A percentile compares a stretch with the other conserved stretches of the same genome.
Conservation (phyloP, 2,329 filamentous ascomycete species). For the Aspergillus viridinutans region DNA sequence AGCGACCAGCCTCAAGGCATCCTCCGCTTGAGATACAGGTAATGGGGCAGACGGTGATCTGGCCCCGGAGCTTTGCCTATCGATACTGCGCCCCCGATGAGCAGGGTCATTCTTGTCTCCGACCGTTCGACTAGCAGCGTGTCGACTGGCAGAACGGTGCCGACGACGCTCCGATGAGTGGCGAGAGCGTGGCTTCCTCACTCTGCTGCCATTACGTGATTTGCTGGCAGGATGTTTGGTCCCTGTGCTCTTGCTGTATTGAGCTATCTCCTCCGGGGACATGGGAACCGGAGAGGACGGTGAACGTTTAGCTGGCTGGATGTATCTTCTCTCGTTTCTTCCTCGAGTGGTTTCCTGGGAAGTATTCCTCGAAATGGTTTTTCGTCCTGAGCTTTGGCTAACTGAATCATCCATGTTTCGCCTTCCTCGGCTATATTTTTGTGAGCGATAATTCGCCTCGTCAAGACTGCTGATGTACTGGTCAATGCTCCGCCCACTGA, state of each 20-base stretch:
- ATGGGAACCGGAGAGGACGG: slow-evolving; percentile 91
- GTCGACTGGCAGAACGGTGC: slow-evolving; percentile 42
- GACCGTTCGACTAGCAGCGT: slow-evolving; percentile 36
- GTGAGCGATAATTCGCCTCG: slow-evolving; percentile 62
- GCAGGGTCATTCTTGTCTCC: slow-evolving; percentile 21
- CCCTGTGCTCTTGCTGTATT: slow-evolving; percentile 43
- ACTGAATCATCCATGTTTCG: slow-evolving; percentile 40
- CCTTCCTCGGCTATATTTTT: slow-evolving; percentile 52
- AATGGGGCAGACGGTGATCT: slow-evolving; percentile 78
- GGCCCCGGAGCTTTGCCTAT: slow-evolving; percentile 54
- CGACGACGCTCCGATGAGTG: slow-evolving; percentile 26
- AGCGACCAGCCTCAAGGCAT: slow-evolving; percentile 45
- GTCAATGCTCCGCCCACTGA: slow-evolving; percentile 65
- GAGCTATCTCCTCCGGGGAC: slow-evolving; percentile 75
- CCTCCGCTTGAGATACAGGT: slow-evolving; percentile 69
- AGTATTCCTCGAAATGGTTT: slow-evolving; percentile 51
- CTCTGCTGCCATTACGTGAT: slow-evolving; percentile 47
- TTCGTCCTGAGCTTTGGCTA: slow-evolving; percentile 47
- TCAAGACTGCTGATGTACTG: slow-evolving; percentile 86
- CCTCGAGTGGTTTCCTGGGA: slow-evolving; percentile 64
- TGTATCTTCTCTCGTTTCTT: slow-evolving; percentile 61
- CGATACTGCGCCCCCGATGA: slow-evolving; percentile 58
- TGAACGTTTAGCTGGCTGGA: slow-evolving; percentile 74
- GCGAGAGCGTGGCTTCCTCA: slow-evolving; percentile 43
- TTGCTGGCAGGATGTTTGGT: slow-evolving; percentile 45